phyloP scores from a whole-genome alignment of 306 rosid genomes.

The Gastrolobium bilobum region DNA sequence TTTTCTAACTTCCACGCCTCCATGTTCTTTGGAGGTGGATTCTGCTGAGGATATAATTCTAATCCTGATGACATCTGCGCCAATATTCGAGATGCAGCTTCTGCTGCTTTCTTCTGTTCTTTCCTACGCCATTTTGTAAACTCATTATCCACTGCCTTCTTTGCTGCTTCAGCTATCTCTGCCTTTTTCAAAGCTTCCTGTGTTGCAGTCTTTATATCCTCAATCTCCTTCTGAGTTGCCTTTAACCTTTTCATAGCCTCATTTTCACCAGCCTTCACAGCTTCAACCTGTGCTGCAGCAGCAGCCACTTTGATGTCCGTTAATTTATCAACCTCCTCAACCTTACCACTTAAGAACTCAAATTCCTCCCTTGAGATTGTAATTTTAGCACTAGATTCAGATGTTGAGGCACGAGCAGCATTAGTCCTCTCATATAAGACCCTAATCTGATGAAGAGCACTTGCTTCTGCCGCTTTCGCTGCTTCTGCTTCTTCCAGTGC shows the following conservation, averaged over 20 bases:
- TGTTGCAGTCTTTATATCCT: conserved; percentile 69
- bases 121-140: conserved; percentile 77
- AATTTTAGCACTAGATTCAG: conserved; percentile 71
- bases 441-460: conserved; percentile 75
- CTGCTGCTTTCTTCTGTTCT: conserved; percentile 86
- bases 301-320: conserved; percentile 87
- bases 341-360: conserved; percentile 72
- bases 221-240: conserved; percentile 71
- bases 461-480: conserved; percentile 74
- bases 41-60: conserved; percentile 70
- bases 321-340: conserved; percentile 72
- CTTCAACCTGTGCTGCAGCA: conserved; percentile 84
- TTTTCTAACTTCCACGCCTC: conserved; percentile 67
- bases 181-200: conserved; percentile 73
- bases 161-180: conserved; percentile 89
- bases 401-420: conserved; percentile 73
- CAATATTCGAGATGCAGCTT: conserved; percentile 76
- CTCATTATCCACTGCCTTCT: conserved; percentile 85
- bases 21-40: conserved; percentile 46
- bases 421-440: conserved; percentile 69
- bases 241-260: conserved; percentile 71
- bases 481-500: conserved; percentile 82
- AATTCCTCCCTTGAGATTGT: conserved; percentile 81
- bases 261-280: conserved; percentile 81
- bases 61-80: conserved; percentile 60